phyloP scores from a whole-genome alignment of 139 green algal genomes.

The Chlamydomonas eustigma region DNA sequence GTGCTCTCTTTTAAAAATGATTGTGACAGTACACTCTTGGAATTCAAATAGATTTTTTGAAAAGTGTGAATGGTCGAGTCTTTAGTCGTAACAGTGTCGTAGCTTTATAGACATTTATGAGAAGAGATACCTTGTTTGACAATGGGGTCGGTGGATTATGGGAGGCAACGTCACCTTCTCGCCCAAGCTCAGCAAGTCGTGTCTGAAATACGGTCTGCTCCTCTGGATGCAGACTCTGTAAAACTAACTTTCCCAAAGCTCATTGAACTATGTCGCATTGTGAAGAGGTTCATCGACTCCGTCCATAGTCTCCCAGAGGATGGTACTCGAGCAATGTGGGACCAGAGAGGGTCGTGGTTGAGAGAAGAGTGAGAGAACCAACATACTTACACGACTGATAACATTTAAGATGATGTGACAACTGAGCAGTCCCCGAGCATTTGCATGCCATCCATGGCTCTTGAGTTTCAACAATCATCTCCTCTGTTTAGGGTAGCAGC shows the following conservation, averaged over 20 bases:
- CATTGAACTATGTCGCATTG: neutral
- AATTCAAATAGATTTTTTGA: no score
- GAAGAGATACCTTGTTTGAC: no score
- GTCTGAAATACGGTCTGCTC: neutral
- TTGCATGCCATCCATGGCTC: conserved; percentile 2
- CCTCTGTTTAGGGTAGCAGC: conserved; percentile 21
- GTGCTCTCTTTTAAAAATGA: no score
- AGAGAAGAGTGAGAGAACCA: conserved; percentile 9
- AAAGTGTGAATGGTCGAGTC: no score
- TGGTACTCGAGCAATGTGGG: conserved; percentile 11
- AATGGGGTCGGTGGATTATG: neutral
- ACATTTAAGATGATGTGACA: no score
- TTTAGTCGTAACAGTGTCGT: no score
- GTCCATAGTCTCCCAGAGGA: neutral
- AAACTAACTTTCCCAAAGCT: neutral
- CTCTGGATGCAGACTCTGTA: neutral
- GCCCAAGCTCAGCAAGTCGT: neutral
- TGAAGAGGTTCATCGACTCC: conserved; percentile 1
- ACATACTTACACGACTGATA: no score
- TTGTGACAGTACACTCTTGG: no score
- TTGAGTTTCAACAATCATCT: no score
- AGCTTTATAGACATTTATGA: no score
- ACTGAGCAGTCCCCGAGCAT: no score
- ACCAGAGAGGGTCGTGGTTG: conserved; percentile 7
- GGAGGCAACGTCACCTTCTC: neutral